phyloP scores from a whole-genome alignment of 345 rosid genomes.

The Microthlaspi erraticum region DNA sequence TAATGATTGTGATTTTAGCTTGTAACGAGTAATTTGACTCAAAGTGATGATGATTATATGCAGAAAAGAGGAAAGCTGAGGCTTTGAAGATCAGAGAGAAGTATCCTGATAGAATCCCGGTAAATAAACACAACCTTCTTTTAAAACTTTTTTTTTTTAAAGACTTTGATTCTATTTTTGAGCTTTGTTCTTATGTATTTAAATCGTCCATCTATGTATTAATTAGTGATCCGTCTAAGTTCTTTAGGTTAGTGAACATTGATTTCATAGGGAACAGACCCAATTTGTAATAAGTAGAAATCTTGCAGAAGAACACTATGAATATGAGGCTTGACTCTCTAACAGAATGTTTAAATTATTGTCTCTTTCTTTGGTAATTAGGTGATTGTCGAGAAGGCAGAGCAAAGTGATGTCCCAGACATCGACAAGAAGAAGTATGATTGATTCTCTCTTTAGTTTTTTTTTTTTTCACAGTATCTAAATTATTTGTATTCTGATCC shows the following conservation, averaged over 20 bases:
- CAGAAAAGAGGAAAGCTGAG: conserved; percentile 30
- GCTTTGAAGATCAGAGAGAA: conserved; percentile 23
- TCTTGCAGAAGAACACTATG: conserved; percentile 1
- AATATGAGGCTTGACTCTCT: not conserved
- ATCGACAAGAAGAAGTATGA: conserved; percentile 42
- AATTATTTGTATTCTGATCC: not conserved
- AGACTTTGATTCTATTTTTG: not conserved
- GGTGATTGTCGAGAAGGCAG: conserved; percentile 43
- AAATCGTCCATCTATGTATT: not conserved
- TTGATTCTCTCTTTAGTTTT: not conserved
- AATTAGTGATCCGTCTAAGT: not conserved
- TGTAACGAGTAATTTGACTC: not conserved
- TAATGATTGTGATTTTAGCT: not conserved
- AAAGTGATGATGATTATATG: conserved; percentile 2
- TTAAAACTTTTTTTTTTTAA: not conserved
- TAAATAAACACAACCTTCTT: not conserved
- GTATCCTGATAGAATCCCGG: conserved; percentile 33
- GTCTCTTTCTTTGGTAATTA: conserved; percentile 5
- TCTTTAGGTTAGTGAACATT: not conserved
- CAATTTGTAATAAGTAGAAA: not conserved
- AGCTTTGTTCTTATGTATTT: not conserved
- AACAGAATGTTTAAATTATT: not conserved
- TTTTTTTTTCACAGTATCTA: not conserved
- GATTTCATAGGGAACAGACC: not conserved
- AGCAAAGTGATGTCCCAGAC: conserved; percentile 27